Percentiles rank a stretch among this genome's conserved stretches.
These are phyloP conservation scores for Ramalina intermedia DNA, from an alignment of 495 filamentous ascomycete genomes.

Conservation along the genomic window DNA sequence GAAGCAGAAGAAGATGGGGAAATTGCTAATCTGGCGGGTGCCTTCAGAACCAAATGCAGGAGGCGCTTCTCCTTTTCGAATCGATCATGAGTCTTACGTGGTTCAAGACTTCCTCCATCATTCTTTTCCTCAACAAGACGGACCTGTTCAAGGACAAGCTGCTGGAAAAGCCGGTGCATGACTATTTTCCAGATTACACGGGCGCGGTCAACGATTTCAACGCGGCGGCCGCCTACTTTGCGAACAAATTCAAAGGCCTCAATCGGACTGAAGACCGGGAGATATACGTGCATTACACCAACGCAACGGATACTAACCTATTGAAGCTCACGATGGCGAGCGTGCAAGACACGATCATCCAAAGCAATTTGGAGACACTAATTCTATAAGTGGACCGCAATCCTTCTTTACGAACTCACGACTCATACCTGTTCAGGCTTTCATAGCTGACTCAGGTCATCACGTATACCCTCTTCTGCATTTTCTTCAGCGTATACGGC, in stretches of 20 bases:
- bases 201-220: constrained; percentile 40
- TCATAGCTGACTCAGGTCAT: neutral
- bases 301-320: constrained; percentile 88
- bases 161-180: constrained; percentile 59
- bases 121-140: constrained; percentile 98
- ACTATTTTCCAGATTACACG: constrained; percentile 88
- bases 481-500: neutral
- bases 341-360: constrained; percentile 98
- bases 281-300: constrained; percentile 87
- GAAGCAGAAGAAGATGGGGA: neutral
- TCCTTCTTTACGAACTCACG: neutral
- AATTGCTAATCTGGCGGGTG: neutral
- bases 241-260: constrained; percentile 74
- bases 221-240: constrained; percentile 68
- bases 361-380: constrained; percentile 86
- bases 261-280: constrained; percentile 77
- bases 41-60: constrained; percentile 97
- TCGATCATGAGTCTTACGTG: constrained; percentile 94
- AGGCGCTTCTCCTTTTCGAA: constrained; percentile 95
- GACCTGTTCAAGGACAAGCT: constrained; percentile 94
- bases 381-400: constrained; percentile 46
- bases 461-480: neutral
- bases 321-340: constrained; percentile 95
- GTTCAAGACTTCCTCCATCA: constrained; percentile 92
- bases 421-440: neutral